Evolutionary conservation across 805 yeast species (phyloP).

Genomic region (Yarrowia keelungensis): DNA sequence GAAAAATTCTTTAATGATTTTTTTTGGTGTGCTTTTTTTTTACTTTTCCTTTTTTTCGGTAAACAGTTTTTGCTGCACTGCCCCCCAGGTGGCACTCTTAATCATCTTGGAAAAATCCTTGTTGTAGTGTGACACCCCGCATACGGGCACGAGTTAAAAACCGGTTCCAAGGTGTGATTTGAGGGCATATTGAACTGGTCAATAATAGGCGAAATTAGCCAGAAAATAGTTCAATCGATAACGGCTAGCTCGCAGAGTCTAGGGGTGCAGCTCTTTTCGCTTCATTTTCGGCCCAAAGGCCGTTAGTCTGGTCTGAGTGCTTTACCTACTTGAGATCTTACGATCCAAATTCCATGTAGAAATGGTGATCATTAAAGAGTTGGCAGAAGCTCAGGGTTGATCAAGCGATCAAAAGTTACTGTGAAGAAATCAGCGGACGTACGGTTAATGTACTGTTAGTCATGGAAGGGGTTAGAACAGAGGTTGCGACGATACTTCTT

Average conservation of each 20-base stretch:
- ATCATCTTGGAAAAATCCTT: conserved; percentile 1
- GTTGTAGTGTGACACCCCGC: conserved; percentile 19
- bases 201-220: not conserved
- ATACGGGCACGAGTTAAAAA: not conserved
- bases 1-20: not conserved
- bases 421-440: not conserved
- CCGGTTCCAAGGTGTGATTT: no score
- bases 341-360: no score
- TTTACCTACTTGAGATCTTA: not conserved
- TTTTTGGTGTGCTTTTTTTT: not conserved
- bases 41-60: not conserved
- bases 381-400: conserved; percentile 2
- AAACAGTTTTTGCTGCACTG: conserved; percentile 11
- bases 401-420: not conserved
- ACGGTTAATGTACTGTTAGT: not conserved
- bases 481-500: no score
- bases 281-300: no score
- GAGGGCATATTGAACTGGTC: no score
- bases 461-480: no score
- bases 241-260: no score
- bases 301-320: not conserved
- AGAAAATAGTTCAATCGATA: no score
- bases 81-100: conserved; percentile 24
- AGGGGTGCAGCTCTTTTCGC: no score
- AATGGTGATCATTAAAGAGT: not conserved